Conservation (phyloP, 257 asterid genomes). For the Plantago major region DNA sequence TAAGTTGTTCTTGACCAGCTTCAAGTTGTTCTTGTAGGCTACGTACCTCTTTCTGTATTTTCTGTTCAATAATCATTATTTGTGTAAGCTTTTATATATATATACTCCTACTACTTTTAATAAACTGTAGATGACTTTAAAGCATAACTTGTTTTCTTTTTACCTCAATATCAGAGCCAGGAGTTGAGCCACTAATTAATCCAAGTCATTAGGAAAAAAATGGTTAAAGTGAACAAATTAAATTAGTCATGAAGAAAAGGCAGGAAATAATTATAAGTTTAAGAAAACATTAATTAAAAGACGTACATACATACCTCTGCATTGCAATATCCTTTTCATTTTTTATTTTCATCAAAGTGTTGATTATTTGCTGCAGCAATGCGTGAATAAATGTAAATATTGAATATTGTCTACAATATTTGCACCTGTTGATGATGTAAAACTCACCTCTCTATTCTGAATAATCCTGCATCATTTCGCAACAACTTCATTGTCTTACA, state of each 20-base stretch:
- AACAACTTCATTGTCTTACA: not conserved
- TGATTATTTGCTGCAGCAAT: slow-evolving; percentile 55
- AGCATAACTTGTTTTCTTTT: too few relatives aligned
- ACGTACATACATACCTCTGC: slow-evolving; percentile 40
- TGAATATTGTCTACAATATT: too few relatives aligned
- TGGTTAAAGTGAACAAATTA: not conserved
- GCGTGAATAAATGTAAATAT: too few relatives aligned
- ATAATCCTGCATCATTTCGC: slow-evolving; percentile 35
- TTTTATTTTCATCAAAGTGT: slow-evolving; percentile 56
- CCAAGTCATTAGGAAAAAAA: slow-evolving; percentile 3
- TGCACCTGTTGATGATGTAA: not conserved
- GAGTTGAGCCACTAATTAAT: too few relatives aligned
- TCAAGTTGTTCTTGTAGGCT: too few relatives aligned
- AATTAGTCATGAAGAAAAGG: not conserved
- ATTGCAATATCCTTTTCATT: slow-evolving; percentile 53
- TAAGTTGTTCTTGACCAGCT: too few relatives aligned
- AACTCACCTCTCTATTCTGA: slow-evolving; percentile 44
- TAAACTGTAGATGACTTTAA: too few relatives aligned
- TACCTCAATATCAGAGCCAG: too few relatives aligned
- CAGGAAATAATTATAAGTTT: not conserved
- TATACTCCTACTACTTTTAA: too few relatives aligned
- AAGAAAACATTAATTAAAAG: not conserved
- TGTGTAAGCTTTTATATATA: too few relatives aligned
- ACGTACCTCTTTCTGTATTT: too few relatives aligned
- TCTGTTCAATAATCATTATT: too few relatives aligned